These are phyloP conservation scores for Leishmania braziliensis DNA, from an alignment of 208 protist genomes.

Conservation along the genomic window DNA sequence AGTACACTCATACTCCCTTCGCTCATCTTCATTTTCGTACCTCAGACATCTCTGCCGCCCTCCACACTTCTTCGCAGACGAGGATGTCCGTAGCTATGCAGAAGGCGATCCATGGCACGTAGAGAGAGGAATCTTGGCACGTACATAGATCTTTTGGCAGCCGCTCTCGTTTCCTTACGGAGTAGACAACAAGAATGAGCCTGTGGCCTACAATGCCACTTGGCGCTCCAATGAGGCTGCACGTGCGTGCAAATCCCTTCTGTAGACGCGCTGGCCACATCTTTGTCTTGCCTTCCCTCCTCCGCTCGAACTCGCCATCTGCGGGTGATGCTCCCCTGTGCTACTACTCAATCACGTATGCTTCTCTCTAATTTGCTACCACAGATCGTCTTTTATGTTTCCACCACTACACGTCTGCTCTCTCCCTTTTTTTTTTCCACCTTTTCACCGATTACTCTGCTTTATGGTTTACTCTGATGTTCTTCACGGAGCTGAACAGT, in stretches of 20 bases:
- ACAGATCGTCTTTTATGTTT: too few species aligned
- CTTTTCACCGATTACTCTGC: not conserved
- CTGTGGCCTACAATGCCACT: not conserved
- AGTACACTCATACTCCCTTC: not conserved
- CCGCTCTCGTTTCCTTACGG: not conserved
- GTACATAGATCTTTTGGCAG: not conserved
- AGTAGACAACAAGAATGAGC: not conserved
- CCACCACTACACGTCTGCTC: not conserved
- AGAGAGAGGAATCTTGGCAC: not conserved
- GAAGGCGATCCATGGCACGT: not conserved
- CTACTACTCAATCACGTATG: too few species aligned
- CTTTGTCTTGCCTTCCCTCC: not conserved
- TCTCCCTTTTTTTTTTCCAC: too few species aligned
- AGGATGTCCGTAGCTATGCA: not conserved
- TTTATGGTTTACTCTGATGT: not conserved
- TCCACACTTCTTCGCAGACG: not conserved
- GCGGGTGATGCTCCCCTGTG: not conserved
- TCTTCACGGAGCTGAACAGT: not conserved
- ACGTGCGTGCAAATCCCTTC: not conserved
- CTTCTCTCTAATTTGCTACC: too few species aligned
- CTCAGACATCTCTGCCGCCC: not conserved
- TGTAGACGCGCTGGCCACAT: not conserved
- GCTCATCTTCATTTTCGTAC: not conserved
- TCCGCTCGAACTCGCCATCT: not conserved
- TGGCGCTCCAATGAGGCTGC: not conserved